Evolutionary conservation across 768 basidiomycete species (phyloP), one percentile per base, ranked within the genome.

Genomic region (Boletellus ananas): DNA sequence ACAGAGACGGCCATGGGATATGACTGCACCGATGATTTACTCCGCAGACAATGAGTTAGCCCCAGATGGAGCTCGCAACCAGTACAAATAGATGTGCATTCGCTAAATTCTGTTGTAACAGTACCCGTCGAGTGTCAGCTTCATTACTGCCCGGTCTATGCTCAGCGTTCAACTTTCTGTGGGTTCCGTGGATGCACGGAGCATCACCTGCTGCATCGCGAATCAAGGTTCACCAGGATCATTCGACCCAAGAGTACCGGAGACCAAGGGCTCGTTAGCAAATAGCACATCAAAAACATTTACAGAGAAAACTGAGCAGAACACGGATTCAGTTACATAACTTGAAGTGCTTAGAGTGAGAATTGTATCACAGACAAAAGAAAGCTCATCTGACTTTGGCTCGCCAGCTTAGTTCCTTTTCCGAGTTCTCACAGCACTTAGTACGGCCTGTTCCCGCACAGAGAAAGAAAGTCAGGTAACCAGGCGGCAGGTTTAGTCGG

Each of bases 61-160:
- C 7, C 6, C 10, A 21, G 16, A 41, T 41, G 23, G 23, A 23
- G 23, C 5, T 23, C 23, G 23, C 85, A 90, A 52, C 89, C 89
- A 53, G 94, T 94, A 67, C 88, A 92, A 14, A 94, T 69, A 47
- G 94, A 79, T 0, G 94, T 95, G 55, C 85, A 83, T 65, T 92
- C 85, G 38, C 77, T 72, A 72, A 95, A 97, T 72, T 88, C 86
- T 43, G 75, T 74, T 1, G 89, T 78, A 54, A 97, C 95, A 6
- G 94, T 95, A 55, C 87, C 79, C 63, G 27, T 23, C 23, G 23
- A 23, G 23, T 23, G 23, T 23, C n/a, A n/a, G n/a, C n/a, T n/a
- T n/a, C n/a, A n/a, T n/a, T 23, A 23, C 23, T 5, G 5, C 5
- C 5, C 5, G 23, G 23, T 23, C 23, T 23, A 23, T 23, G 23